Evolutionary conservation across 441 rosid genomes (phyloP), one percentile per base, ranked within the genome.

Genomic region (Flueggea neowawraea): DNA sequence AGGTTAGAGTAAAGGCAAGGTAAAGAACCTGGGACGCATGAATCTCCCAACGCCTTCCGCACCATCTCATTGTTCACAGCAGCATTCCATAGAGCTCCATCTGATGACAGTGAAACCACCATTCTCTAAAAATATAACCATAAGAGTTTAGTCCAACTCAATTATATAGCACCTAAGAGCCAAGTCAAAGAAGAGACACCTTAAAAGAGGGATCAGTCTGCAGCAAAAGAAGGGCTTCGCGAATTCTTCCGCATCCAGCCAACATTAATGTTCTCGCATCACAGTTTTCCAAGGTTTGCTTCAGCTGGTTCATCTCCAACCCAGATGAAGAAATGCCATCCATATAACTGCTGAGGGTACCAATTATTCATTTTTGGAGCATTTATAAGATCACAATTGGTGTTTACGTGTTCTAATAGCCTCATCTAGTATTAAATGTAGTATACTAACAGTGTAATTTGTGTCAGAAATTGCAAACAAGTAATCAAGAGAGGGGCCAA

Each of bases 71-170:
- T 87, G 55, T 71, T 87, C 82, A 84, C 62, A 65, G 89, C 82
- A 31, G 96, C 96, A 69, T 83, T 73, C 95, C 96, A 92, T 45
- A 92, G 87, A 73, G 86, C 86, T 72, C 44, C 79, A 61, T 92
- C 96, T 15, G 96, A 80, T 49, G 96, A 66, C 62, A 92, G 72
- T 0, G 97, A 88, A 69, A 81, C 33, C 31, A 90, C 97, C 94
- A 90, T 83, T 65, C 79, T 86, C 94, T 88, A 68, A 63, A 39
- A 10, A 15, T 31, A 50, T 8, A 6, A 6, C 32, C 16, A 8
- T 22, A 33, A 64, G 13, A 6, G 31, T 47, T 47, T 47, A 47
- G 50, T 47, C 12, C 12, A 11, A 11, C n/a, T 47, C 50, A 14
- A 47, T 10, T 10, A 47, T 4, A 47, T 47, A 4, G 41, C 28